Conservation (phyloP, 169 alveolate species). For the Besnoitia besnoiti region DNA sequence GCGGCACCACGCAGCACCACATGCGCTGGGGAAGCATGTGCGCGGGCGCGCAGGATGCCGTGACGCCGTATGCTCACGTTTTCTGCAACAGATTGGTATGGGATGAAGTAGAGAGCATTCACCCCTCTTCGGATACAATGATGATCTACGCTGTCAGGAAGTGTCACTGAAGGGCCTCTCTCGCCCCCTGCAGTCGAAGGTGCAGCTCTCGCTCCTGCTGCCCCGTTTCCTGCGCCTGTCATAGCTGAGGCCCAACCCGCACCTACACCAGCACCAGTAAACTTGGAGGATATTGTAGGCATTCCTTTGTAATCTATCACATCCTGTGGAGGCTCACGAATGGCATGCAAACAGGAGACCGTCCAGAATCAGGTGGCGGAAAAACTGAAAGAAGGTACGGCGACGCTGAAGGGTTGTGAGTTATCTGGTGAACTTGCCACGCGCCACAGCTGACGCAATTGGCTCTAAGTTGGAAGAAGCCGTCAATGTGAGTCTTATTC, state of each 20-base stretch:
- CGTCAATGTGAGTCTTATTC: not conserved
- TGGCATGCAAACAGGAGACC: conserved; percentile 19
- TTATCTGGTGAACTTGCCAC: not conserved
- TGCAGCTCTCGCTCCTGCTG: not conserved
- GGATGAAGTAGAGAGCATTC: not conserved
- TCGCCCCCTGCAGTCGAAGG: not conserved
- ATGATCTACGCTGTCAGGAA: not conserved
- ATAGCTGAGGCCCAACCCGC: conserved; percentile 20
- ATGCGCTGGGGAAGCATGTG: conserved; percentile 27
- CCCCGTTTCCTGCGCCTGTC: not conserved
- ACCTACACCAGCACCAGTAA: conserved; percentile 18
- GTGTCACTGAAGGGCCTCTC: not conserved
- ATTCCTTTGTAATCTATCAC: not conserved
- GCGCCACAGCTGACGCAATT: conserved; percentile 32
- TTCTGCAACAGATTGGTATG: not conserved
- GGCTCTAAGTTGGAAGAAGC: conserved; percentile 60
- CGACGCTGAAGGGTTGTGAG: not conserved
- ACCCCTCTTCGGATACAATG: not conserved
- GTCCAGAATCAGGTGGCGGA: conserved; percentile 36
- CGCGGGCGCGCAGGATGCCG: not conserved
- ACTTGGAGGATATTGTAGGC: not conserved
- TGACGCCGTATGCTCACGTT: not conserved
- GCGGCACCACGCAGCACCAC: not conserved
- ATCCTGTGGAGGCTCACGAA: not conserved
- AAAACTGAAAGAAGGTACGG: conserved; percentile 32